A percentile compares a stretch with the other conserved stretches of the same genome.
These are phyloP conservation scores for Laetiporus sulphureus DNA, from an alignment of 1,284 basidiomycete species.

Conservation along the genomic window DNA sequence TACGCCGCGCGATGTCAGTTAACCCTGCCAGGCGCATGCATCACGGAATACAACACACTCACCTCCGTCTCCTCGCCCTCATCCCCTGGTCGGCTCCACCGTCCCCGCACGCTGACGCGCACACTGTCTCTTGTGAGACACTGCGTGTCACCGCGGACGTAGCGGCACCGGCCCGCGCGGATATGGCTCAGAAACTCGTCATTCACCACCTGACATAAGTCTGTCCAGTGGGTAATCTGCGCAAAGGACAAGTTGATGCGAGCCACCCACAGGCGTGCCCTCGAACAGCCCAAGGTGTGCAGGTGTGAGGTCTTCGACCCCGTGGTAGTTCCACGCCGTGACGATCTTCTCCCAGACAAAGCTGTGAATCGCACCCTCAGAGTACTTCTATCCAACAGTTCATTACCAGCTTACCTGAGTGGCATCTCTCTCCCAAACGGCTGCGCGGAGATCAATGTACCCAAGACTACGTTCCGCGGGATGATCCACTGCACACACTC, in stretches of 20 bases:
- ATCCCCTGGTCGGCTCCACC: conserved; percentile 25
- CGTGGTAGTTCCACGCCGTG: conserved; percentile 45
- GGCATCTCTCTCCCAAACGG: conserved; percentile 55
- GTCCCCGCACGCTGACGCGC: conserved; percentile 25
- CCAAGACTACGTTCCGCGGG: conserved; percentile 46
- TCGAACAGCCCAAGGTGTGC: conserved; percentile 37
- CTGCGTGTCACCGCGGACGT: conserved; percentile 49
- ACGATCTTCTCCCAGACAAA: conserved; percentile 48
- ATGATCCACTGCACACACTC: conserved; percentile 42
- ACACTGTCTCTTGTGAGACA: conserved; percentile 40
- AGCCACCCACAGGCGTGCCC: conserved; percentile 37
- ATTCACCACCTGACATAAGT: conserved; percentile 50
- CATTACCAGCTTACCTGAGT: conserved; percentile 26
- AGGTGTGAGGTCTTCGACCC: conserved; percentile 42
- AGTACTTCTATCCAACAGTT: background rate
- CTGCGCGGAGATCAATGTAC: conserved; percentile 47
- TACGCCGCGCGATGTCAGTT: background rate
- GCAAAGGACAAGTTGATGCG: no score
- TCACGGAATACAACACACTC: conserved; percentile 2
- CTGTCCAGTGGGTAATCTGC: no score
- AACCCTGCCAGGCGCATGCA: background rate
- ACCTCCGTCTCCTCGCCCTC: conserved; percentile 26
- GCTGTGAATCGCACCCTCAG: conserved; percentile 18
- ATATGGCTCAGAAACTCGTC: conserved; percentile 48
- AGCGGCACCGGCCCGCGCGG: conserved; percentile 40